Evolutionary conservation across 2,329 filamentous ascomycete genomes (phyloP).

Genomic region (Amauroascus niger): DNA sequence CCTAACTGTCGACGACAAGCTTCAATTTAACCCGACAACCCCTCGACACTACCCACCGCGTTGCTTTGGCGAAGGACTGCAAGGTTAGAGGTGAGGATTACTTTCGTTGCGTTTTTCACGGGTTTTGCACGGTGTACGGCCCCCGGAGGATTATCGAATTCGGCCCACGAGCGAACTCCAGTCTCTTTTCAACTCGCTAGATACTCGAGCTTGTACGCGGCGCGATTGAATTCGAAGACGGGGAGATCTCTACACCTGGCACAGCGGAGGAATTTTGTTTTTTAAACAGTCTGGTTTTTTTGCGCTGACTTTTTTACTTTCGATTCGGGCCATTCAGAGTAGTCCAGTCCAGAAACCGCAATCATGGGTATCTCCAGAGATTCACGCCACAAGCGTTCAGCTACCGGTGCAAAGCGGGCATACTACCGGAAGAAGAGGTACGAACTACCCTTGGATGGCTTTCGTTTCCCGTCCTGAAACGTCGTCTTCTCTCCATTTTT

Average conservation of each 20-base stretch:
- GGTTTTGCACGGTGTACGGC: constrained; percentile 4
- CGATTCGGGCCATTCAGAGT: constrained; percentile 14
- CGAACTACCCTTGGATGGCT: constrained; percentile 46
- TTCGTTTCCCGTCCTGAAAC: constrained; percentile 8
- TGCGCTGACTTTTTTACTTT: constrained; percentile 10
- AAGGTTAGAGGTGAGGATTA: constrained; percentile 35
- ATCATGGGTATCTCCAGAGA: constrained; percentile 99
- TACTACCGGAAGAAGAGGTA: constrained; percentile 64
- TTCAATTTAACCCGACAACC: constrained; percentile 33
- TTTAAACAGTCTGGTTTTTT: background rate
- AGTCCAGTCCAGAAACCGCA: constrained; percentile 55
- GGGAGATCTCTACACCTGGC: background rate
- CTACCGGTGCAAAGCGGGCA: constrained; percentile 94
- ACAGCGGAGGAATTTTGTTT: background rate
- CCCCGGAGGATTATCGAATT: background rate
- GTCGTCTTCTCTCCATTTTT: too few species aligned
- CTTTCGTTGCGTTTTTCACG: constrained; percentile 9
- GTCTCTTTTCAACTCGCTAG: background rate
- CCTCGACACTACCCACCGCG: constrained; percentile 32
- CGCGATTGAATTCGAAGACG: background rate
- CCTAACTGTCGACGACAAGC: constrained; percentile 31
- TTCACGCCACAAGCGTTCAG: constrained; percentile 99
- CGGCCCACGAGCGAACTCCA: background rate
- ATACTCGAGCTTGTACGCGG: background rate
- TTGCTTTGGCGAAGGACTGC: constrained; percentile 38